A percentile compares a stretch with the other conserved stretches of the same genome.
Evolutionary conservation across 371 early-diverging fungal genomes (phyloP).

Genomic region (Mucor racemosus): DNA sequence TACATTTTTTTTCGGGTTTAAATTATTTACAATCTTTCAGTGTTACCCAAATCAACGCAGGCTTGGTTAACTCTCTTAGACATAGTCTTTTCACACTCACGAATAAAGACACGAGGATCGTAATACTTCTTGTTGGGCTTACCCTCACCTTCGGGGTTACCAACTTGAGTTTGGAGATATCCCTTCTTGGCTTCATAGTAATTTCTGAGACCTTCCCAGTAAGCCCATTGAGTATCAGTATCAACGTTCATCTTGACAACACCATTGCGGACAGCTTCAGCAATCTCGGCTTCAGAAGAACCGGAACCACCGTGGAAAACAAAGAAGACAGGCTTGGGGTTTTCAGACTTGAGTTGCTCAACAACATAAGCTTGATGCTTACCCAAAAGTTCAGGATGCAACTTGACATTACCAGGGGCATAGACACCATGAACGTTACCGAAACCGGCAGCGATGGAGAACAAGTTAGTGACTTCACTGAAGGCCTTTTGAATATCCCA

Average conservation of each 20-base stretch:
- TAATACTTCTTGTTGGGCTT: conserved; percentile 96
- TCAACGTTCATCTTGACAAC: conserved; percentile 97
- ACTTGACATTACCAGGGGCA: conserved; percentile 90
- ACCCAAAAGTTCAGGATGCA: conserved; percentile 86
- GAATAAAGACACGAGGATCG: conserved; percentile 90
- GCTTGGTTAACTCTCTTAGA: conserved; percentile 78
- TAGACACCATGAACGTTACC: conserved; percentile 95
- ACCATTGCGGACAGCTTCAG: conserved; percentile 80
- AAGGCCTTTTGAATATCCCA: conserved; percentile 88
- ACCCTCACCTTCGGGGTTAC: conserved; percentile 88
- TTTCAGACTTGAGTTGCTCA: conserved; percentile 61
- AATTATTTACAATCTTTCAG: conserved; percentile 66
- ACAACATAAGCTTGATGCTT: conserved; percentile 85
- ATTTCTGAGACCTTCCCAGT: conserved; percentile 75
- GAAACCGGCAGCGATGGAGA: conserved; percentile 89
- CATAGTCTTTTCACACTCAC: conserved; percentile 88
- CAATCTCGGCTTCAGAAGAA: conserved; percentile 80
- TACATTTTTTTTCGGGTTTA: neutral
- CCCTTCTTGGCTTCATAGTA: conserved; percentile 74
- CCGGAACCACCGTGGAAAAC: conserved; percentile 97
- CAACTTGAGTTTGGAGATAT: conserved; percentile 88
- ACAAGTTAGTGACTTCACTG: conserved; percentile 74
- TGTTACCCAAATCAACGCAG: conserved; percentile 79
- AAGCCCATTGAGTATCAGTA: conserved; percentile 81
- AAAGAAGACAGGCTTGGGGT: conserved; percentile 83